These are phyloP conservation scores for Suillus subaureus DNA, from an alignment of 768 basidiomycete species.

Conservation along the genomic window DNA sequence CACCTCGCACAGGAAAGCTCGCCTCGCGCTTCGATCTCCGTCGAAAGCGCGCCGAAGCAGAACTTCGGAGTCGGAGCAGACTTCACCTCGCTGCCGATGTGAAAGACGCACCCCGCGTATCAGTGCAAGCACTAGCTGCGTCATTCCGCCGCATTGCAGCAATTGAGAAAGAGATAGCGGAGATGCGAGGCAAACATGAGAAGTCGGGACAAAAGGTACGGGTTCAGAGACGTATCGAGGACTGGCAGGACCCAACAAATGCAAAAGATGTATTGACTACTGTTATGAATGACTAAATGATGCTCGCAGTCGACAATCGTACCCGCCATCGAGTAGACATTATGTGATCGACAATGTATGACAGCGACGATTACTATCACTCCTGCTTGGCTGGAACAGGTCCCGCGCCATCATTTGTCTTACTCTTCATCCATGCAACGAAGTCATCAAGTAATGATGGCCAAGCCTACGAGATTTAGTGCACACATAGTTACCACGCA, in stretches of 20 bases:
- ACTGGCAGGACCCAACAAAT: conserved; percentile 2
- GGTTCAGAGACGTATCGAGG: background rate
- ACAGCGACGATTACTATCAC: background rate
- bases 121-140: conserved; percentile 12
- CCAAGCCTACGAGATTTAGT: conserved; percentile 59
- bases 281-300: conserved; percentile 6
- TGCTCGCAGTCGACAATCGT: conserved; percentile 1
- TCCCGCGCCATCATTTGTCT: conserved; percentile 9
- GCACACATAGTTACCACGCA: conserved; percentile 4
- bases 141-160: conserved; percentile 7
- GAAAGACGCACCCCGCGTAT: conserved; percentile 7
- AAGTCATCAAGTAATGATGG: conserved; percentile 83
- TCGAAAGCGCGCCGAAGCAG: conserved; percentile 17
- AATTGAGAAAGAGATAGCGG: conserved; percentile 11
- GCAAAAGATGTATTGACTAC: conserved; percentile 7
- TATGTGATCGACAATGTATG: background rate
- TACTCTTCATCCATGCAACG: conserved; percentile 60
- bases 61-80: conserved; percentile 15
- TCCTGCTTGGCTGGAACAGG: conserved; percentile 9
- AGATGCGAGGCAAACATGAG: conserved; percentile 1
- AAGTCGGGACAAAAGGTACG: conserved; percentile 10
- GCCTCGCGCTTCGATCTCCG: conserved; percentile 28
- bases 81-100: conserved; percentile 30
- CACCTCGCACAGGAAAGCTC: conserved; percentile 12
- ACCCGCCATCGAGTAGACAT: background rate